Base-by-base conservation (phyloP, 495 filamentous ascomycete genomes). In the Penicillium roqueforti region DNA sequence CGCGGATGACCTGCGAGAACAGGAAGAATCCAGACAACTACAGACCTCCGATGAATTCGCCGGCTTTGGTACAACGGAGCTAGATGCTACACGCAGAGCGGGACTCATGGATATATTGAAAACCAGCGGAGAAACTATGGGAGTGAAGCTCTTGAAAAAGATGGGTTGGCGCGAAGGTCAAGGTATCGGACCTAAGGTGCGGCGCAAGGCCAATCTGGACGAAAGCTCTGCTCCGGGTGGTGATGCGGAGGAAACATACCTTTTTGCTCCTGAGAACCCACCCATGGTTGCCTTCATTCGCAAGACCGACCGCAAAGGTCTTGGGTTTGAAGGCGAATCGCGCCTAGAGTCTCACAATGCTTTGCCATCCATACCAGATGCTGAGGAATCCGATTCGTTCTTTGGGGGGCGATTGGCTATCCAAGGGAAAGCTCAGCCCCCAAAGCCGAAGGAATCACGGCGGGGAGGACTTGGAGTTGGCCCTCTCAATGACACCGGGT, bases 161-260 rank as follows among this genome's bases (percentile, higher is more conserved):
- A 97, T 98, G 95, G 93, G 93, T 11, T 98, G 95, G 93, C 87
- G 86, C 54, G 88, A 91, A 48, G 93, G 91, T 1, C 91, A 97
- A 66, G 93, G 95, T 1, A 81, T 97, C 47, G 95, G 93, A 3
- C 91, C 91, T 28, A 95, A 89, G 65, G 73, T 95, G n/a, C 83
- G 85, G 38, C 81, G 93, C 31, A 81, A 73, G 68, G 91, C 89
- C 39, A 77, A 84, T 44, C 72, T 92, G 8, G 88, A 83, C 42
- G 82, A 82, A 16, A 67, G 53, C 1, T 19, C 50, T 29, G 70
- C 73, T n/a, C 56, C 66, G 7, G 55, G 51, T 7, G 71, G 65
- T 19, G 73, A 68, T 32, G 60, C 65, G 20, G 71, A 75, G 32
- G 72, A 83, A 34, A 86, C 73, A 10, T 84, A 91, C 73, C 74